Percentiles rank a stretch among this genome's conserved stretches.
phyloP scores from a whole-genome alignment of 1,284 basidiomycete species.

The Takashimella koratensis region DNA sequence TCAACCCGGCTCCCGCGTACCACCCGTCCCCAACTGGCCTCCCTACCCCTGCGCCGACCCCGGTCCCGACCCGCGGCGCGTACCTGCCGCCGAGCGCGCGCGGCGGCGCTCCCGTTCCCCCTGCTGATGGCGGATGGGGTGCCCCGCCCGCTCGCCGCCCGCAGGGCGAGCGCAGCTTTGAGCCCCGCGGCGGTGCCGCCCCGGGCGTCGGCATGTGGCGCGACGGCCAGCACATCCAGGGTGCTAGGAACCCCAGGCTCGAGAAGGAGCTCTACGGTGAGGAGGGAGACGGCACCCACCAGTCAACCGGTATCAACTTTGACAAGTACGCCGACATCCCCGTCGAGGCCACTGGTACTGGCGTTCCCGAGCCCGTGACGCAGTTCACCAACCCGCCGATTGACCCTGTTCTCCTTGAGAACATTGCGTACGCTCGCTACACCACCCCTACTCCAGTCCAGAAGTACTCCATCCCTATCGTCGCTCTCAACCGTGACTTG shows the following conservation, averaged over 20 bases:
- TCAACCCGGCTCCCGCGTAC: conserved; percentile 28
- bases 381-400: conserved; percentile 86
- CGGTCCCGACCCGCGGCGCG: conserved; percentile 53
- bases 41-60: conserved; percentile 43
- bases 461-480: conserved; percentile 99
- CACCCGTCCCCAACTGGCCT: conserved; percentile 38
- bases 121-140: conserved; percentile 54
- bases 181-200: conserved; percentile 43
- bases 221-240: conserved; percentile 80
- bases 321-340: conserved; percentile 99
- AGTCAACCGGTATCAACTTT: conserved; percentile 98
- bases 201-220: conserved; percentile 80
- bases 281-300: conserved; percentile 61
- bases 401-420: conserved; percentile 89
- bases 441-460: conserved; percentile 95
- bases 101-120: conserved; percentile 21
- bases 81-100: conserved; percentile 55
- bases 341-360: conserved; percentile 93
- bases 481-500: conserved; percentile 82
- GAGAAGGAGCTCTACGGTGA: conserved; percentile 98
- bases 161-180: conserved; percentile 50
- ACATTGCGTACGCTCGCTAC: conserved; percentile 91
- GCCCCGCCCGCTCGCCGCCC: conserved; percentile 43
- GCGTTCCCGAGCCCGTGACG: conserved; percentile 87
- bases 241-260: conserved; percentile 73